Base-by-base conservation (phyloP, 495 filamentous ascomycete species). In the Talaromyces thailandensis region DNA sequence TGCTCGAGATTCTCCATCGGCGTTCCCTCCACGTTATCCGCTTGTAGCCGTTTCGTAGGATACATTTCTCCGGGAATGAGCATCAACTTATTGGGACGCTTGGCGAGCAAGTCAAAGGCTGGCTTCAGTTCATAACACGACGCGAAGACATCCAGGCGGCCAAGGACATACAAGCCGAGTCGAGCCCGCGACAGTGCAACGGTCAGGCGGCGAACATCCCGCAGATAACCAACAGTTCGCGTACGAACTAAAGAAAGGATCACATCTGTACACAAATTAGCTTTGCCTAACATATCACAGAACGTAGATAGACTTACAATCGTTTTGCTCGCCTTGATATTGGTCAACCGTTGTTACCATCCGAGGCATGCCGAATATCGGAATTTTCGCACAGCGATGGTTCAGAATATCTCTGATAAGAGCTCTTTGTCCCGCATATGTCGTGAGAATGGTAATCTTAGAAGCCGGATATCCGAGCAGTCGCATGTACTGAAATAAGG, bases 261-360 rank as follows among this genome's bases (percentile, higher is more conserved):
- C 63, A 98, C 85, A 70, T 96, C 92, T 96, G 67, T 28, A 3
- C 28, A 61, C 45, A 64, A 71, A 66, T 74, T 64, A 70, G 66
- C 26, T 55, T 16, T 55, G 23, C 6, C 12, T 28, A 29, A 40
- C 0, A 12, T 21, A n/a, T 18, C 14, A 7, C 8, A 29, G 26
- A 60, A 63, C 23, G 18, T 18, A 25, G 51, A 37, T 61, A 24
- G 67, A 83, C 90, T 84, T 77, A 95, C 92, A 98, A 68, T 97
- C 94, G 75, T 98, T 99, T 76, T 99, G 94, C 80, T 98, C 95
- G 65, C 94, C 94, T 78, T 99, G 94, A 67, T 97, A 99, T 72
- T 95, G 96, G 74, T 99, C 94, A 60, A 99, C 95, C 18, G 95
- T 98, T 1, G 89, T 90, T 26, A 99, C 91, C 53, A 89, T 86